These are phyloP conservation scores for Aegilops umbellulata DNA, from an alignment of 176 grass and related monocot genomes.

Conservation along the genomic window DNA sequence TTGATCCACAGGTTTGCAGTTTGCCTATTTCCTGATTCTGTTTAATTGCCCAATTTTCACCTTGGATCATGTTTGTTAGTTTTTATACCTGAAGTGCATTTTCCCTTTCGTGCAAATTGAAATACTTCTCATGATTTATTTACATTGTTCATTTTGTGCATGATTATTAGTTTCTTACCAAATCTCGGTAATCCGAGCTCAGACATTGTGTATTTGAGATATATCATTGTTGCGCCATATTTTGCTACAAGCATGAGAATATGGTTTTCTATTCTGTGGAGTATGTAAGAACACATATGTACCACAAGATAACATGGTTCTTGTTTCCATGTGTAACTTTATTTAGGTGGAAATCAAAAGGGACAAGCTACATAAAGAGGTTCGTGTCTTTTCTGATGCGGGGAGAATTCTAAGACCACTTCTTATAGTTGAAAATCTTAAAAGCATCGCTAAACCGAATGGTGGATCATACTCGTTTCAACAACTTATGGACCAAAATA, in stretches of 20 bases:
- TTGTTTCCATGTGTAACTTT: conserved; percentile 27
- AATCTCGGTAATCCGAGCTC: neutral
- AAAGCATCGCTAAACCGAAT: conserved; percentile 51
- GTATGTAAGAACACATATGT: neutral
- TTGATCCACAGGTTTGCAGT: conserved; percentile 52
- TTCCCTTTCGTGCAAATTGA: neutral
- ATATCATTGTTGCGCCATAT: neutral
- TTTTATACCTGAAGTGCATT: neutral
- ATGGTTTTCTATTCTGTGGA: neutral
- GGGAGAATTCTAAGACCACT: conserved; percentile 86
- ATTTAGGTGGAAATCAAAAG: conserved; percentile 84
- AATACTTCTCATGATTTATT: neutral
- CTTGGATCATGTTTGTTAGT: neutral
- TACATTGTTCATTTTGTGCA: neutral
- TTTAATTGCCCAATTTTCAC: neutral
- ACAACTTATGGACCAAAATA: conserved; percentile 72
- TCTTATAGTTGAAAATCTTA: conserved; percentile 79
- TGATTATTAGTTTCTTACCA: neutral
- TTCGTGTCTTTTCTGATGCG: conserved; percentile 76
- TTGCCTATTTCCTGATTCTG: neutral
- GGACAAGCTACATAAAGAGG: conserved; percentile 70
- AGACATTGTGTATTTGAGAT: conserved; percentile 12
- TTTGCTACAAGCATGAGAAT: conserved; percentile 1
- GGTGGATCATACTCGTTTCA: conserved; percentile 51
- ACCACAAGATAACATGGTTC: conserved; percentile 18